Conservation (phyloP, 1,139 yeast species). For the Saccharomyces hybrid region DNA sequence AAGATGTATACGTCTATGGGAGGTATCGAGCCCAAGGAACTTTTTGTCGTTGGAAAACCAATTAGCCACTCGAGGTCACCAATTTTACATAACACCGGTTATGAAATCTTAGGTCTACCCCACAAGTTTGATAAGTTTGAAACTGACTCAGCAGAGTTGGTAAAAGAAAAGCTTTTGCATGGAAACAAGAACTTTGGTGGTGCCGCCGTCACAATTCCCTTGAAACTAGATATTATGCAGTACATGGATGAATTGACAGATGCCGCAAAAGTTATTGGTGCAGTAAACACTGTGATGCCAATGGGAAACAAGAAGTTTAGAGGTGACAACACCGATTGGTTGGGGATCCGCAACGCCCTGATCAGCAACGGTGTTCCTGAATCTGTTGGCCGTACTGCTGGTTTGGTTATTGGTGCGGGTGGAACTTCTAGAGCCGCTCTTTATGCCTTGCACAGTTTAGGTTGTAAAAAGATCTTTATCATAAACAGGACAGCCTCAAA, state of each 20-base stretch:
- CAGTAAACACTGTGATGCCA: slow-evolving; percentile 81
- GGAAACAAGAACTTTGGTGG: slow-evolving; percentile 62
- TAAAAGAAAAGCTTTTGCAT: slow-evolving; percentile 43
- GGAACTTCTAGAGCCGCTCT: slow-evolving; percentile 97
- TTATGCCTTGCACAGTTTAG: slow-evolving; percentile 73
- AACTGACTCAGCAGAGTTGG: slow-evolving; percentile 52
- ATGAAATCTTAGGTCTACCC: slow-evolving; percentile 68
- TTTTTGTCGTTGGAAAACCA: slow-evolving; percentile 78
- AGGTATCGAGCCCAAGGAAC: slow-evolving; percentile 47
- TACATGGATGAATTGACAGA: slow-evolving; percentile 56
- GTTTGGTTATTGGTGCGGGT: slow-evolving; percentile 89
- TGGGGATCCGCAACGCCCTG: slow-evolving; percentile 73
- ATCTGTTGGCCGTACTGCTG: slow-evolving; percentile 37
- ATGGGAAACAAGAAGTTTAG: slow-evolving; percentile 45
- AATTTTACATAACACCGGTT: slow-evolving; percentile 70
- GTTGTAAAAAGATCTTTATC: slow-evolving; percentile 70
- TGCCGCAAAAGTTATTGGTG: slow-evolving; percentile 76
- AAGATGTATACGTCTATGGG: slow-evolving; percentile 56
- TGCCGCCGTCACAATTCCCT: slow-evolving; percentile 84
- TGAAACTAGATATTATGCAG: slow-evolving; percentile 71
- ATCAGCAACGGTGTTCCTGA: slow-evolving; percentile 53
- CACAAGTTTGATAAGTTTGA: slow-evolving; percentile 63
- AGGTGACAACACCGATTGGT: slow-evolving; percentile 97
- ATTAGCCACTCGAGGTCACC: slow-evolving; percentile 86
- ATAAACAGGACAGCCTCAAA: slow-evolving; percentile 76